These are phyloP conservation scores for Trichosanthes cucumerina DNA, from an alignment of 306 rosid genomes.

Conservation along the genomic window DNA sequence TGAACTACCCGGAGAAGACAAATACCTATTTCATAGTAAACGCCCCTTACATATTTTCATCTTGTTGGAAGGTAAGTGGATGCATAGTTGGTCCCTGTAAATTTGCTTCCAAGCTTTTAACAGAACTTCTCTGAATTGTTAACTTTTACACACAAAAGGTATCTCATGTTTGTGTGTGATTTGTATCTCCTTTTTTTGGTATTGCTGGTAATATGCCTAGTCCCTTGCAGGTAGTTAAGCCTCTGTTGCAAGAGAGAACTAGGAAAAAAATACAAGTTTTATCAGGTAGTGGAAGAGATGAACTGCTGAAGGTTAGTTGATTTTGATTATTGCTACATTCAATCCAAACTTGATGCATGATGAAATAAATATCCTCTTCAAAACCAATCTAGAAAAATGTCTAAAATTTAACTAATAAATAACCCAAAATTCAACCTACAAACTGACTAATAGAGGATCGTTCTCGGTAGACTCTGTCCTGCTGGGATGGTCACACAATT, in stretches of 20 bases:
- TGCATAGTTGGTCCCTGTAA: neutral
- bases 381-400: neutral
- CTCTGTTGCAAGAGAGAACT: slow-evolving; percentile 94
- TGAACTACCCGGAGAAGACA: slow-evolving; percentile 95
- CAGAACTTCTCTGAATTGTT: neutral
- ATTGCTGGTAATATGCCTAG: neutral
- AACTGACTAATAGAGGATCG: neutral
- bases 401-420: neutral
- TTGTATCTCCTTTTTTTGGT: neutral
- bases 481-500: neutral
- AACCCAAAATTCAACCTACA: neutral
- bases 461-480: neutral
- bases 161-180: neutral
- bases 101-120: neutral
- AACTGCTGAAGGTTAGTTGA: slow-evolving; percentile 58
- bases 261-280: slow-evolving; percentile 79
- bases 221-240: slow-evolving; percentile 56
- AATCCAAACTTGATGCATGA: neutral
- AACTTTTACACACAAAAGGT: neutral
- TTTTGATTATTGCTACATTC: neutral
- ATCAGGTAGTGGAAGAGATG: slow-evolving; percentile 82
- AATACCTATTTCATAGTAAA: slow-evolving; percentile 82
- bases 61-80: slow-evolving; percentile 67
- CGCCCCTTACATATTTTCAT: slow-evolving; percentile 80
- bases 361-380: neutral